phyloP scores from a whole-genome alignment of 23 red algal species.

The Gracilaria domingensis region DNA sequence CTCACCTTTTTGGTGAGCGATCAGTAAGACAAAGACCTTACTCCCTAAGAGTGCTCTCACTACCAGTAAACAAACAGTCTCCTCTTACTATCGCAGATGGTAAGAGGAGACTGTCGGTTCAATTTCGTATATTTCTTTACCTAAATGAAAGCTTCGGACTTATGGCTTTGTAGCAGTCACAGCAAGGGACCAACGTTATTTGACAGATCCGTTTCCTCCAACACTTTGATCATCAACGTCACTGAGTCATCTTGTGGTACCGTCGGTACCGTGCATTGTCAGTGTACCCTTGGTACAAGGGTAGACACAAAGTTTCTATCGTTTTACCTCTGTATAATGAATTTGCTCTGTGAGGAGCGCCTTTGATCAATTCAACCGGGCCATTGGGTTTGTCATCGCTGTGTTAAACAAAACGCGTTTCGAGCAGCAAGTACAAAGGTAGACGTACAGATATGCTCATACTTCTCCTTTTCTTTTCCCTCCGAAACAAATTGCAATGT shows the following conservation, averaged over 20 bases:
- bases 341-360: neutral
- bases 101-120: no score
- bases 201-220: no score
- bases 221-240: no score
- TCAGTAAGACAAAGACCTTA: no score
- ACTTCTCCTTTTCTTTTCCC: neutral
- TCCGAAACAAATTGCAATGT: neutral
- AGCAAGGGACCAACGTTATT: neutral
- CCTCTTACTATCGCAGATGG: no score
- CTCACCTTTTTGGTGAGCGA: no score
- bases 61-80: no score
- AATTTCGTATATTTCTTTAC: no score
- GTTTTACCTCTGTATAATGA: neutral
- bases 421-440: neutral
- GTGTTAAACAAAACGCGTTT: neutral
- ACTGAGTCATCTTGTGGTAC: no score
- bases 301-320: neutral
- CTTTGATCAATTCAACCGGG: neutral
- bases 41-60: no score
- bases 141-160: neutral
- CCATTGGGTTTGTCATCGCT: neutral
- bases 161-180: slow-evolving; percentile 2
- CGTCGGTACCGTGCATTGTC: no score
- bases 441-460: neutral
- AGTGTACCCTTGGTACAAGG: no score